phyloP scores from a whole-genome alignment of 768 basidiomycete genomes.

The Tylopilus rubrobrunneus region DNA sequence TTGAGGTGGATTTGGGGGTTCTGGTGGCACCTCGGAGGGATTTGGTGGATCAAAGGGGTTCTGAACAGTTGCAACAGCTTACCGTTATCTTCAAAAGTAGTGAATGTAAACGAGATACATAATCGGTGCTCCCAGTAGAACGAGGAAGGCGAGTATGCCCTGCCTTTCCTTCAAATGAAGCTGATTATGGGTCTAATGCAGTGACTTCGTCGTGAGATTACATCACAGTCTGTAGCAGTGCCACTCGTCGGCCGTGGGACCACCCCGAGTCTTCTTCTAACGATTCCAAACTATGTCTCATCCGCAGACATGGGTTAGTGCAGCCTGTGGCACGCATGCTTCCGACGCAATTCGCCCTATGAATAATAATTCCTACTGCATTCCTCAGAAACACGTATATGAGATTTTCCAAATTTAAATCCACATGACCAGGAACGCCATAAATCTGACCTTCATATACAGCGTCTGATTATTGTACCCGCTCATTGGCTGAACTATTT shows the following conservation, averaged over 20 bases:
- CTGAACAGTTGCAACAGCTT: no score
- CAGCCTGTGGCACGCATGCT: no score
- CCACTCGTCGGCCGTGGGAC: no score
- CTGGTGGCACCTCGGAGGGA: constrained; percentile 30
- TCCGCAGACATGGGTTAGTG: no score
- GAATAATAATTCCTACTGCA: no score
- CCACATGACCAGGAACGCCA: background rate
- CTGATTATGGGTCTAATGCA: background rate
- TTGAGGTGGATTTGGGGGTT: constrained; percentile 17
- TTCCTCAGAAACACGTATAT: no score
- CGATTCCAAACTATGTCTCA: background rate
- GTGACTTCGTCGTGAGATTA: no score
- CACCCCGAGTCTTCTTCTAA: background rate
- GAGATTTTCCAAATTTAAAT: no score
- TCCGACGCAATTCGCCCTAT: no score
- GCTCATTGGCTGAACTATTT: background rate
- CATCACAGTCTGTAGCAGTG: no score
- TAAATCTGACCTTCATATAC: background rate
- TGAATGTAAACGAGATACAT: background rate
- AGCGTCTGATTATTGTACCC: background rate
- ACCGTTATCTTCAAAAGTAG: background rate
- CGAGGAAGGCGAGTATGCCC: background rate
- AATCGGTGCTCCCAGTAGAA: background rate
- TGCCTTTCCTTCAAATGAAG: background rate
- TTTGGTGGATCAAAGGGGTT: constrained; percentile 28